Base-by-base conservation (phyloP, 2,329 filamentous ascomycete species). In the Pseudogymnoascus sp. region DNA sequence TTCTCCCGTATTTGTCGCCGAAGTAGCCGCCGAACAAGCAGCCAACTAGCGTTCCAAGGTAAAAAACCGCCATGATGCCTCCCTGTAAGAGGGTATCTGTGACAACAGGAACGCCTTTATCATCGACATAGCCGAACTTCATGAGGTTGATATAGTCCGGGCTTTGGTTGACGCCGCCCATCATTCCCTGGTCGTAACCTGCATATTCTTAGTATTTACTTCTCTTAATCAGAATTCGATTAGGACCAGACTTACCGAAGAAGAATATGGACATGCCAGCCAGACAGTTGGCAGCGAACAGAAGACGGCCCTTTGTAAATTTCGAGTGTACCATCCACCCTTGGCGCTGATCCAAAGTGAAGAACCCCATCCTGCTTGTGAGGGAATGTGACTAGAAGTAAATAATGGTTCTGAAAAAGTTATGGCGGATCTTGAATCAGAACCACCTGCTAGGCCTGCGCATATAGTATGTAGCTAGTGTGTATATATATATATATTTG, bases 181-280 rank as follows among this genome's bases (percentile, higher is more conserved):
- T 86, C 66, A 81, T 73, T 55, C 79, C 81, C 66, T 82, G 80
- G 63, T 82, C 78, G 70, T 82, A 83, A 19, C 80, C 80, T 66
- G 29, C 23, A 7, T 60, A 19, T 38, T 21, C 3, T 41, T 41
- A 41, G 16, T 21, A 19, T 41, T 19, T 7, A 21, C 39, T 43
- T 2, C 39, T 43, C 39, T 60, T 7, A 0, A 19, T 39, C 7
- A 19, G 7, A 3, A 19, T 19, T 39, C 14, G 37, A 19, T 39
- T 19, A 39, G 2, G 38, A 39, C 3, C 16, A 19, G n/a, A 19
- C 38, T 39, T 62, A 31, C 78, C 86, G 68, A 88, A 88, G 77
- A 89, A 88, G 72, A 88, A 85, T 65, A 88, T 89, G 11, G 84
- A 87, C n/a, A 89, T 72, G 1, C 79, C 85, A 0, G 86, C 85